Conservation (phyloP, 805 yeast genomes). For the Wickerhamiella qilinensis region DNA sequence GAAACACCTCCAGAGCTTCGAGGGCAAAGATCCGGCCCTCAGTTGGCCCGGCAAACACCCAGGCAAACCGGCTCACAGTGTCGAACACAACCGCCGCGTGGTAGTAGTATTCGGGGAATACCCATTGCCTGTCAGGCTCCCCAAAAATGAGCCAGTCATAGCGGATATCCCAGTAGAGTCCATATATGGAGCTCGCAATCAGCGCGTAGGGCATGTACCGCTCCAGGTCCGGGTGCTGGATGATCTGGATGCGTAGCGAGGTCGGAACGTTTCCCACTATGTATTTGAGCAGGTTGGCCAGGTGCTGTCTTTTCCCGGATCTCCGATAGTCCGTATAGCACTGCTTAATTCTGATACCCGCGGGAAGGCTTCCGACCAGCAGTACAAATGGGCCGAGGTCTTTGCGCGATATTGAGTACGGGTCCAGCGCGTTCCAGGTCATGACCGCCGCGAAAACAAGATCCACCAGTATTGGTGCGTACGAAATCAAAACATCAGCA, state of each 20-base stretch:
- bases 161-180: slow-evolving; percentile 77
- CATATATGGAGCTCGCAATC: slow-evolving; percentile 53
- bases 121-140: slow-evolving; percentile 7
- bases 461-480: slow-evolving; percentile 62
- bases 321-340: slow-evolving; percentile 53
- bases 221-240: slow-evolving; percentile 4
- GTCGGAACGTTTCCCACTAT: slow-evolving; percentile 10
- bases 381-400: slow-evolving; percentile 25
- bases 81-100: slow-evolving; percentile 43
- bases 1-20: slow-evolving; percentile 56
- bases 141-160: slow-evolving; percentile 70
- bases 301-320: slow-evolving; percentile 36
- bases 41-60: slow-evolving; percentile 43
- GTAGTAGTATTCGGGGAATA: slow-evolving; percentile 28
- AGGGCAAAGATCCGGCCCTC: slow-evolving; percentile 50
- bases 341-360: slow-evolving; percentile 63
- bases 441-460: slow-evolving; percentile 40
- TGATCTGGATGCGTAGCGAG: slow-evolving; percentile 9
- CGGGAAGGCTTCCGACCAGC: slow-evolving; percentile 35
- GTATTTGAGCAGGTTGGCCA: slow-evolving; percentile 64
- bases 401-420: slow-evolving; percentile 19
- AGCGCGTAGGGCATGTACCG: slow-evolving; percentile 23
- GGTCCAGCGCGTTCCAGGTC: slow-evolving; percentile 13
- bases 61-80: slow-evolving; percentile 52
- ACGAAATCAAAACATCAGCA: slow-evolving; percentile 75